These are phyloP conservation scores for Corynascus novoguineensis DNA, from an alignment of 495 filamentous ascomycete species.

Conservation along the genomic window DNA sequence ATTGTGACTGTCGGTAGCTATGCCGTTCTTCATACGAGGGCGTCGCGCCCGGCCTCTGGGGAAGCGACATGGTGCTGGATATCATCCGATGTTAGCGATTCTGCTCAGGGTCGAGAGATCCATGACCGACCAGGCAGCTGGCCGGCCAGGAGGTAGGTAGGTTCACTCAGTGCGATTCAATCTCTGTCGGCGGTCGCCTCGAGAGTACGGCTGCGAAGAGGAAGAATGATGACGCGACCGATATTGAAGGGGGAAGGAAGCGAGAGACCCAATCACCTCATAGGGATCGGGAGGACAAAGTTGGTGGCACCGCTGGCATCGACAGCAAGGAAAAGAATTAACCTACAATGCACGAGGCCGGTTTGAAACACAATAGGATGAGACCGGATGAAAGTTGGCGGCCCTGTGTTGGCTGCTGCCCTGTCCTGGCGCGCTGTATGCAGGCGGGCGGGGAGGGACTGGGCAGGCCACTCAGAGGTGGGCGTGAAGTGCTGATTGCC, in stretches of 20 bases:
- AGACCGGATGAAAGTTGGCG: background rate
- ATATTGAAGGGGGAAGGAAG: background rate
- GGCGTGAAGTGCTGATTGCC: constrained; percentile 5
- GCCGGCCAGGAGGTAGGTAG: constrained; percentile 14
- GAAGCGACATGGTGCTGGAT: constrained; percentile 56
- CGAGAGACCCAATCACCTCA: background rate
- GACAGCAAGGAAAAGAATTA: constrained; percentile 8
- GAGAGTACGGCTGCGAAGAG: background rate
- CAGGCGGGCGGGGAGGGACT: constrained; percentile 9
- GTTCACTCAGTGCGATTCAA: constrained; percentile 20
- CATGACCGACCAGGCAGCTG: constrained; percentile 5
- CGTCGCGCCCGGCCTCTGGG: constrained; percentile 57
- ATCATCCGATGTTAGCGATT: constrained; percentile 21
- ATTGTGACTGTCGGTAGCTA: constrained; percentile 58
- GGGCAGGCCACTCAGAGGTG: constrained; percentile 13
- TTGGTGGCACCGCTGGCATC: constrained; percentile 15
- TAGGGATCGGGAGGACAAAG: background rate
- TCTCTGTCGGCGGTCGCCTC: constrained; percentile 3
- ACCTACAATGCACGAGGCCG: constrained; percentile 18
- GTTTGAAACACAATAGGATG: constrained; percentile 10
- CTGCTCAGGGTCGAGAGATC: background rate
- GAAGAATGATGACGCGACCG: background rate
- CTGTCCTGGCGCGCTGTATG: constrained; percentile 7
- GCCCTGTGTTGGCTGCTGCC: constrained; percentile 8
- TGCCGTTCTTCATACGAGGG: constrained; percentile 54